A percentile compares a stretch with the other conserved stretches of the same genome.
These are phyloP conservation scores for Suillus weaverae DNA, from an alignment of 768 basidiomycete species.

Conservation along the genomic window DNA sequence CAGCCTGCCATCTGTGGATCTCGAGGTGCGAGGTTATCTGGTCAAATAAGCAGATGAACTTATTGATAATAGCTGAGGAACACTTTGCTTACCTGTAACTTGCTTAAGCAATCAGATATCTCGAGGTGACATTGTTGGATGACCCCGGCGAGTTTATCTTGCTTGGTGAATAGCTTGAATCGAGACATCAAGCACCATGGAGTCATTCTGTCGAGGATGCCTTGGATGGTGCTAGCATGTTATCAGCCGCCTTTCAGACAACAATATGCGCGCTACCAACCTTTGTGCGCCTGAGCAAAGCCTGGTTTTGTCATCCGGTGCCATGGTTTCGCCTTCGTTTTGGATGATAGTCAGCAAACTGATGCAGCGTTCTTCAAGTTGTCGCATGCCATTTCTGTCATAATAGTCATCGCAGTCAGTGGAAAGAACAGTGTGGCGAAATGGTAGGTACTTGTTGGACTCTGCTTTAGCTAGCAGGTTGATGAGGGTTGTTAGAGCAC, in stretches of 20 bases:
- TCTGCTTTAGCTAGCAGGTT: conserved; percentile 47
- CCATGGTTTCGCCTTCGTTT: conserved; percentile 30
- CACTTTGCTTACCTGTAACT: conserved; percentile 42
- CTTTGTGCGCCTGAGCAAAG: conserved; percentile 34
- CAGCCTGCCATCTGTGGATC: conserved; percentile 49
- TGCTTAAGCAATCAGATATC: conserved; percentile 46
- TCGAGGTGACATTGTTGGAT: conserved; percentile 48
- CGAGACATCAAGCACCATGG: conserved; percentile 42
- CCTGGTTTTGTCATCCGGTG: conserved; percentile 31
- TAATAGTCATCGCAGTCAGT: conserved; percentile 2
- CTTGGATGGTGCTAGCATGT: conserved; percentile 28
- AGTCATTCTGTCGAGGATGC: conserved; percentile 42
- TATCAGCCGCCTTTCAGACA: background rate
- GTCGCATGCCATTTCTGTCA: conserved; percentile 42
- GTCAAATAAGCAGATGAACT: conserved; percentile 10
- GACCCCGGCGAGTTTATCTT: conserved; percentile 42
- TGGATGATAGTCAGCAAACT: conserved; percentile 40
- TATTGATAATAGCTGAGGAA: background rate
- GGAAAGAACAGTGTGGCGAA: background rate
- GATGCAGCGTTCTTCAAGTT: conserved; percentile 48
- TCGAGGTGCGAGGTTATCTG: conserved; percentile 49
- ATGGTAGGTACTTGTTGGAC: conserved; percentile 43
- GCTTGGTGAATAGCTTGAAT: conserved; percentile 46
- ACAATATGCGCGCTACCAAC: conserved; percentile 19
- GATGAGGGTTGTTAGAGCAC: conserved; percentile 43